phyloP scores from a whole-genome alignment of 345 rosid species.

The thale cress (Arabidopsis thaliana) region DNA sequence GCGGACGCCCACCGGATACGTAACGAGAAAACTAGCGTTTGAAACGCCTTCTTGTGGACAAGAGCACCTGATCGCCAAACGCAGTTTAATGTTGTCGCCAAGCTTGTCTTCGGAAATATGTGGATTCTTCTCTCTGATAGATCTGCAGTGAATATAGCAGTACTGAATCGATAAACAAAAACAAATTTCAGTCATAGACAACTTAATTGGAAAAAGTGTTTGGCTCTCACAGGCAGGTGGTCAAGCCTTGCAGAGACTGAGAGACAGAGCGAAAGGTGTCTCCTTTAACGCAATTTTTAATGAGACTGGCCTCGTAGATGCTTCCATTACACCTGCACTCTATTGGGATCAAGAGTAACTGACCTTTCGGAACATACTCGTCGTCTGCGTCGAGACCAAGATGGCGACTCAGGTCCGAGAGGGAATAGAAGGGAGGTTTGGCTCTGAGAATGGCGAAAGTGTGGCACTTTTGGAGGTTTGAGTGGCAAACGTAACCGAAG shows the following conservation, averaged over 20 bases:
- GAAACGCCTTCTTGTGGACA: conserved; percentile 56
- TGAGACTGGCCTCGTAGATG: conserved; percentile 59
- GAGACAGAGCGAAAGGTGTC: conserved; percentile 68
- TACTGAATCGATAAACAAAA: not conserved
- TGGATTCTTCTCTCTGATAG: conserved; percentile 61
- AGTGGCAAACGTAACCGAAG: conserved; percentile 52
- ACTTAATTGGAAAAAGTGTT: not conserved
- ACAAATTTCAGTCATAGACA: not conserved
- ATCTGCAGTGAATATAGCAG: conserved; percentile 29
- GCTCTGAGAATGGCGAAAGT: conserved; percentile 68
- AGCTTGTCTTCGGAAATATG: conserved; percentile 55
- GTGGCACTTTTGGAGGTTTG: conserved; percentile 48
- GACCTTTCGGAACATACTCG: conserved; percentile 56
- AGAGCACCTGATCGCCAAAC: conserved; percentile 64
- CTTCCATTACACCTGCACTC: conserved; percentile 65
- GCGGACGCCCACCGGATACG: conserved; percentile 66
- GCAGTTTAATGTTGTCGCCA: conserved; percentile 49
- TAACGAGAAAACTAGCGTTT: conserved; percentile 50
- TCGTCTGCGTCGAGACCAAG: conserved; percentile 60
- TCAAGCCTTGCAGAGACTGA: conserved; percentile 71
- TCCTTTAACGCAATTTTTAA: conserved; percentile 57
- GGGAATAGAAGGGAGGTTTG: conserved; percentile 49
- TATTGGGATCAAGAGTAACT: conserved; percentile 64
- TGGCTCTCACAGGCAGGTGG: conserved; percentile 54
- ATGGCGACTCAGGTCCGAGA: conserved; percentile 47